These are phyloP conservation scores for Angomonas deanei DNA, from an alignment of 208 protist genomes.

Conservation along the genomic window DNA sequence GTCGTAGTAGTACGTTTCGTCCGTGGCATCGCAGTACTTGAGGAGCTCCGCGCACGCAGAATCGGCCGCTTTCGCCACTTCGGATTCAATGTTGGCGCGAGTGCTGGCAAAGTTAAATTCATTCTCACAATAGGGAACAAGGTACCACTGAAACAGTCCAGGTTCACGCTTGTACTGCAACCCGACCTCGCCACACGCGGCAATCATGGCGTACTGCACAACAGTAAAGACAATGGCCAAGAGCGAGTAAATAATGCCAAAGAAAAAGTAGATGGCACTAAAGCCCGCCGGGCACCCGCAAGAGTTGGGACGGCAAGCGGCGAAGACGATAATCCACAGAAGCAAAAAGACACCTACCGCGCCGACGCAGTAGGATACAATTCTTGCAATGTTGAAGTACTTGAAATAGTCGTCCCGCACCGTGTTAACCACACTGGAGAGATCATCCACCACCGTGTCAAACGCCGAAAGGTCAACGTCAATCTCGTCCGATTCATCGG, in stretches of 20 bases:
- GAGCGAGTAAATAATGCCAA: constrained; percentile 52
- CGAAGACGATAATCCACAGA: constrained; percentile 54
- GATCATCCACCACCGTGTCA: constrained; percentile 21
- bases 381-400: constrained; percentile 49
- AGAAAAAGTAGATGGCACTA: constrained; percentile 56
- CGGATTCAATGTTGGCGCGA: constrained; percentile 16
- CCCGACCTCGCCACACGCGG: constrained; percentile 50
- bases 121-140: constrained; percentile 58
- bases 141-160: constrained; percentile 71
- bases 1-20: constrained; percentile 4
- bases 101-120: constrained; percentile 34
- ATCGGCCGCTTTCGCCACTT: constrained; percentile 14
- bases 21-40: constrained; percentile 38
- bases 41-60: constrained; percentile 46
- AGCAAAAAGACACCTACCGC: constrained; percentile 46
- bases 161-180: constrained; percentile 59
- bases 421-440: constrained; percentile 21
- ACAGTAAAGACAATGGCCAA: constrained; percentile 56
- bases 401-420: constrained; percentile 46
- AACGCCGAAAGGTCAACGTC: constrained; percentile 19
- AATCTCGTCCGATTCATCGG: constrained; percentile 1
- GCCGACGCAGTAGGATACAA: constrained; percentile 48
- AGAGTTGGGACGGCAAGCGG: constrained; percentile 31
- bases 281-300: constrained; percentile 26
- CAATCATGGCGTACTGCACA: constrained; percentile 29